phyloP scores from a whole-genome alignment of 2,329 filamentous ascomycete genomes.

The Calonectria pauciramosa region DNA sequence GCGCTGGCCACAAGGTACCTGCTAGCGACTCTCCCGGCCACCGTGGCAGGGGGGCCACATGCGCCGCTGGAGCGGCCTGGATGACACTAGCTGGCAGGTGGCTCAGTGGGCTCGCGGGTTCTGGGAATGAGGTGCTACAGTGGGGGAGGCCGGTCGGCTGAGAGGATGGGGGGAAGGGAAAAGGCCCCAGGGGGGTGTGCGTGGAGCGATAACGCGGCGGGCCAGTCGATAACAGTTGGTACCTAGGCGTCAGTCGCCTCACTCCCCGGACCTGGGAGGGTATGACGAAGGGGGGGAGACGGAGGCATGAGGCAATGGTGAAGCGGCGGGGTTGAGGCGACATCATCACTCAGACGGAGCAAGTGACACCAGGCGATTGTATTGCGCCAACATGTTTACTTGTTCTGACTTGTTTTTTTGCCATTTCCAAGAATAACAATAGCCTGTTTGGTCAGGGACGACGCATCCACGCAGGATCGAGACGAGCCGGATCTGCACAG shows the following conservation, averaged over 20 bases:
- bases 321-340: conserved; percentile 8
- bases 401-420: not conserved
- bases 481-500: conserved; percentile 35
- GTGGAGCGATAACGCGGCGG: conserved; percentile 32
- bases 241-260: conserved; percentile 19
- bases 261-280: not conserved
- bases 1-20: not conserved
- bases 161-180: not conserved
- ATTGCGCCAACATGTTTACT: not conserved
- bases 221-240: conserved; percentile 30
- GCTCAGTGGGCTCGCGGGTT: conserved; percentile 17
- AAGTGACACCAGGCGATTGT: conserved; percentile 18
- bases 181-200: conserved; percentile 10
- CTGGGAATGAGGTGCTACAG: conserved; percentile 1
- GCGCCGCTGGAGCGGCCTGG: conserved; percentile 31
- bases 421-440: not conserved
- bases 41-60: conserved; percentile 30
- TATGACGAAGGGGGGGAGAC: conserved; percentile 7
- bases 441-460: not conserved
- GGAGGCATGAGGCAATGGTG: conserved; percentile 15
- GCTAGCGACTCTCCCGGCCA: conserved; percentile 25
- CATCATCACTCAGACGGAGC: conserved; percentile 8
- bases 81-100: conserved; percentile 30
- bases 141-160: conserved; percentile 15
- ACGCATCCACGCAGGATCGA: not conserved